Conservation (phyloP, 148 eudicot genomes). For the Chenopodium album region DNA sequence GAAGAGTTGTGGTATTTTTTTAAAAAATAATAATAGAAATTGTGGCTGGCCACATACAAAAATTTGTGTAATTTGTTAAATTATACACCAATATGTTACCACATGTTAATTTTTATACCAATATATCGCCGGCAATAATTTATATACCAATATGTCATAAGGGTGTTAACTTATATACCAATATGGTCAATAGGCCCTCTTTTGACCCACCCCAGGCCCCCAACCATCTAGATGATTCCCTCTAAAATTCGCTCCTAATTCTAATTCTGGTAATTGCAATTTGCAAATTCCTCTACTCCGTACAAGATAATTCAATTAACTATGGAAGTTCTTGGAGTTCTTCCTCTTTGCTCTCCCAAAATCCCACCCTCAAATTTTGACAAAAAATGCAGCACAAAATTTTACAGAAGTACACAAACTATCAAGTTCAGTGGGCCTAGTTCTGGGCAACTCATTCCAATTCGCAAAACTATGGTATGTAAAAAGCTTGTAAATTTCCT, state of each 20-base stretch:
- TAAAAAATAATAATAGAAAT: no score
- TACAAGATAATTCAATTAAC: conserved; percentile 24
- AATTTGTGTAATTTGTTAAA: no score
- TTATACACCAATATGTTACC: no score
- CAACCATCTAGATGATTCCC: not conserved
- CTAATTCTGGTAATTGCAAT: not conserved
- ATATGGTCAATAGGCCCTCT: no score
- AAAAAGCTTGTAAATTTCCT: not conserved
- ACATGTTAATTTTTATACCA: no score
- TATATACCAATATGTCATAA: no score
- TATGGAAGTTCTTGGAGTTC: conserved; percentile 35
- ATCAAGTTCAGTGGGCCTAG: conserved; percentile 26
- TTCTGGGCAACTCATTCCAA: conserved; percentile 12
- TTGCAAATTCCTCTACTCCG: not conserved
- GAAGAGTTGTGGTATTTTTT: no score
- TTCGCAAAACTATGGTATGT: conserved; percentile 34
- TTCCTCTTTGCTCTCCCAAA: conserved; percentile 21
- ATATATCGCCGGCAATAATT: no score
- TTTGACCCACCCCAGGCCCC: not conserved
- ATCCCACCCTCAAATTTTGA: conserved; percentile 15
- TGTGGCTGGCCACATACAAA: no score
- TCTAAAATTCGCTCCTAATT: not conserved
- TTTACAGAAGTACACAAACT: conserved; percentile 18
- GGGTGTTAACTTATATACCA: no score
- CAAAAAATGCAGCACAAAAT: conserved; percentile 13